Evolutionary conservation across 208 protist genomes (phyloP).

Genomic region (Leishmania tarentolae): DNA sequence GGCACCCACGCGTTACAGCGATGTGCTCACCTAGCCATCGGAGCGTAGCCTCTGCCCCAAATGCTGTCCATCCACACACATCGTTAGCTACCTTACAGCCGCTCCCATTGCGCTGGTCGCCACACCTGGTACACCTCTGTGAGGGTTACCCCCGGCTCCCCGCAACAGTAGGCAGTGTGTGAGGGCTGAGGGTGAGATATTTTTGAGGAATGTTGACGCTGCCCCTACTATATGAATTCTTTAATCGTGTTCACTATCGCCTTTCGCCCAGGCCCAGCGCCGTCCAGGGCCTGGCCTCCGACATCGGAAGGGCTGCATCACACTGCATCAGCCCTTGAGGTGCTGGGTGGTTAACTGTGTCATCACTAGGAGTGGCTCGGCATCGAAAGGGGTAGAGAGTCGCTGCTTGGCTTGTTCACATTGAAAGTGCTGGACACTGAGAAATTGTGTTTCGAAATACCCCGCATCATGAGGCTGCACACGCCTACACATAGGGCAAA

Average conservation of each 20-base stretch:
- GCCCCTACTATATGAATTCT: neutral
- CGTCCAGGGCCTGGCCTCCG: neutral
- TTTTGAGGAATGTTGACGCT: neutral
- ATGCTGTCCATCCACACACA: no score
- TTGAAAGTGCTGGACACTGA: neutral
- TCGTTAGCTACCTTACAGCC: no score
- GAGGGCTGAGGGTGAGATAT: neutral
- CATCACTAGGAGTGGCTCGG: neutral
- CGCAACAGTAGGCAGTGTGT: neutral
- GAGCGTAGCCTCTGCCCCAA: neutral
- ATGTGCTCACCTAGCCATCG: neutral
- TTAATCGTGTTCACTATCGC: neutral
- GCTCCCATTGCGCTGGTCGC: no score
- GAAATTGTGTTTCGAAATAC: neutral
- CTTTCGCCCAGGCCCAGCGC: neutral
- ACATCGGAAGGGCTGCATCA: neutral
- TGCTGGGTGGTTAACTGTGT: neutral
- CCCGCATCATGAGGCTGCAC: neutral
- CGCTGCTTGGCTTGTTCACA: neutral
- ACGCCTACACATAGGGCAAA: no score
- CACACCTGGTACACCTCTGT: no score
- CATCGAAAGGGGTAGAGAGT: neutral
- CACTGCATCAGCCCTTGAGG: no score
- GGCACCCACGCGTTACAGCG: neutral
- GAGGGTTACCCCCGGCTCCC: no score